A percentile compares a stretch with the other conserved stretches of the same genome.
Evolutionary conservation across 805 yeast genomes (phyloP).

Genomic region (Danielia oregonensis): DNA sequence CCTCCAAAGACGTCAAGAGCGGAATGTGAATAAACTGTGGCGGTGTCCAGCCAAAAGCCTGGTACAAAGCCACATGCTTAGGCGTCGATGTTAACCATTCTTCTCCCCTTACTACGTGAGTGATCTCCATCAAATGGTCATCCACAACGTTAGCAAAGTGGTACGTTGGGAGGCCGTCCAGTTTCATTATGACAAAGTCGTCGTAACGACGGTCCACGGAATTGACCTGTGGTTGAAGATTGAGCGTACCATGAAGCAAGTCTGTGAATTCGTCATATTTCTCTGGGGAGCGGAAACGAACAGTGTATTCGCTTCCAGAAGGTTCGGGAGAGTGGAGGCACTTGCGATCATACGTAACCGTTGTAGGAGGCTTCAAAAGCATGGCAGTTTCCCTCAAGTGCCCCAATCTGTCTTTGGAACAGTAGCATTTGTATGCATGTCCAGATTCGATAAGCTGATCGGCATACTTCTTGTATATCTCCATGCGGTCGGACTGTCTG

Average conservation of each 20-base stretch:
- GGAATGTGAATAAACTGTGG: constrained; percentile 92
- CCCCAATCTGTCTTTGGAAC: constrained; percentile 74
- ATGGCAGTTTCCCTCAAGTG: constrained; percentile 69
- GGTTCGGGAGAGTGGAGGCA: constrained; percentile 38
- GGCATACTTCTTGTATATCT: constrained; percentile 61
- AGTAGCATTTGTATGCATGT: constrained; percentile 81
- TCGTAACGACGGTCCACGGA: constrained; percentile 70
- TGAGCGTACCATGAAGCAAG: constrained; percentile 70
- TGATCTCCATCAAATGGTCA: constrained; percentile 87
- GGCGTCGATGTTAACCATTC: constrained; percentile 98
- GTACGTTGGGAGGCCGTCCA: constrained; percentile 95
- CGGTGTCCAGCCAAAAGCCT: constrained; percentile 80
- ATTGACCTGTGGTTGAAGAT: constrained; percentile 79
- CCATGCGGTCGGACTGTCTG: constrained; percentile 75
- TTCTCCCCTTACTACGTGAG: constrained; percentile 95
- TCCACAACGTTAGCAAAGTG: constrained; percentile 96
- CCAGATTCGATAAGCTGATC: constrained; percentile 57
- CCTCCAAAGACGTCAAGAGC: constrained; percentile 64
- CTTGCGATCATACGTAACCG: constrained; percentile 85
- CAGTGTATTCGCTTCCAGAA: constrained; percentile 41
- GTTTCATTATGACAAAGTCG: constrained; percentile 83
- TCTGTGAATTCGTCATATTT: constrained; percentile 66
- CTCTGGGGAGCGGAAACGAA: constrained; percentile 77
- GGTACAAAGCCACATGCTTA: constrained; percentile 82
- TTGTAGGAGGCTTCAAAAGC: constrained; percentile 77